A percentile compares a stretch with the other conserved stretches of the same genome.
These are phyloP conservation scores for Rhodomyrtus tomentosa DNA, from an alignment of 345 rosid genomes.

Conservation along the genomic window DNA sequence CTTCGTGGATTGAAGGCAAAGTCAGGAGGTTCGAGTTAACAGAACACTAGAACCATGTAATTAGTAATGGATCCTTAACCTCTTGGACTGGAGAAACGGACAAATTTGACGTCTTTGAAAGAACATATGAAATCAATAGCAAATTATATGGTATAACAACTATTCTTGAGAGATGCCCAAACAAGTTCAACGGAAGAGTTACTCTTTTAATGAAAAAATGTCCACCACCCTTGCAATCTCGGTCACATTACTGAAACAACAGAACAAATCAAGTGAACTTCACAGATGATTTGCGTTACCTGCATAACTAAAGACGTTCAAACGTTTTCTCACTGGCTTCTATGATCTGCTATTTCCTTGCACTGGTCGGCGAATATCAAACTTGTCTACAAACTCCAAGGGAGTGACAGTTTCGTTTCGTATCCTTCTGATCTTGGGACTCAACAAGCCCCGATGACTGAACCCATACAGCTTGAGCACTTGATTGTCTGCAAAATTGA, in stretches of 20 bases:
- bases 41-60: background rate
- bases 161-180: background rate
- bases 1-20: background rate
- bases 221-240: background rate
- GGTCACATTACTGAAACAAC: background rate
- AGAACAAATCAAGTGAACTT: background rate
- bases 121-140: background rate
- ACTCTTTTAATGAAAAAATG: background rate
- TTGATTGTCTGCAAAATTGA: slow-evolving; percentile 89
- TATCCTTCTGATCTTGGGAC: slow-evolving; percentile 88
- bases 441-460: slow-evolving; percentile 77
- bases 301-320: background rate
- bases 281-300: background rate
- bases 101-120: background rate
- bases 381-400: slow-evolving; percentile 54
- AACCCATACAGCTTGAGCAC: slow-evolving; percentile 84
- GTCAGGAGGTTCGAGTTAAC: background rate
- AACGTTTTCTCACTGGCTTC: background rate
- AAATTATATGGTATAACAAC: background rate
- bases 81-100: background rate
- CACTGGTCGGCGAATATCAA: slow-evolving; percentile 54
- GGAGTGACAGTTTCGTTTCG: slow-evolving; percentile 72
- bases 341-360: background rate
- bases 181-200: background rate
- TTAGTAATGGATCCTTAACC: background rate